Evolutionary conservation across 306 rosid species (phyloP).

Genomic region (Cercis canadensis): DNA sequence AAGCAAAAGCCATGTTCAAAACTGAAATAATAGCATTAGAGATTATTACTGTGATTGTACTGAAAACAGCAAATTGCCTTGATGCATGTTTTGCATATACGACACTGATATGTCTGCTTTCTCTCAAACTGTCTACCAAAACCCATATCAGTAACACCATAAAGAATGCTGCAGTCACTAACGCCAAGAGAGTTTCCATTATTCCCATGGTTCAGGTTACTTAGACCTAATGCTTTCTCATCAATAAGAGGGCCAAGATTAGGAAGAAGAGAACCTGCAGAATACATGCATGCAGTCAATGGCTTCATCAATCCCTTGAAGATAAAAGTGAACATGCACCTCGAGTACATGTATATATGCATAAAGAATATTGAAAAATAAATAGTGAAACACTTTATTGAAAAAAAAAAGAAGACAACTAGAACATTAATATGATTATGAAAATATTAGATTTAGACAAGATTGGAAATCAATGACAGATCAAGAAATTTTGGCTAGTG

Average conservation of each 20-base stretch:
- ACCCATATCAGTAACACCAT: conserved; percentile 59
- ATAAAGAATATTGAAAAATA: no score
- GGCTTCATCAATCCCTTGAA: no score
- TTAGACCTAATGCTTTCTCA: not conserved
- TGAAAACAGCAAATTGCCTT: conserved; percentile 24
- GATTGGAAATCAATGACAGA: no score
- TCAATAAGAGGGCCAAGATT: not conserved
- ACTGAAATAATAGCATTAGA: conserved; percentile 46
- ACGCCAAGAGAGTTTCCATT: conserved; percentile 48
- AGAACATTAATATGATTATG: no score
- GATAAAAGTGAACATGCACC: no score
- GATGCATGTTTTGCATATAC: conserved; percentile 21
- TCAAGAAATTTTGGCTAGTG: no score
- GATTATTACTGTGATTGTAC: conserved; percentile 34
- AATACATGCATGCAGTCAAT: conserved; percentile 6
- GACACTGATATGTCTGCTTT: conserved; percentile 26
- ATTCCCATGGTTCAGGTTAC: not conserved
- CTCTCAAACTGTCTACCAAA: conserved; percentile 50
- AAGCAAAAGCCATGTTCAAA: conserved; percentile 51
- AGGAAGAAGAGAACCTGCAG: not conserved
- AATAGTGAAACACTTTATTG: no score
- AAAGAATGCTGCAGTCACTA: conserved; percentile 57
- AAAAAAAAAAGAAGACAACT: no score
- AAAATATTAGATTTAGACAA: no score
- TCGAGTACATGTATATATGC: no score